Base-by-base conservation (phyloP, 768 basidiomycete species). In the Tubosaeta brunneosetosa region DNA sequence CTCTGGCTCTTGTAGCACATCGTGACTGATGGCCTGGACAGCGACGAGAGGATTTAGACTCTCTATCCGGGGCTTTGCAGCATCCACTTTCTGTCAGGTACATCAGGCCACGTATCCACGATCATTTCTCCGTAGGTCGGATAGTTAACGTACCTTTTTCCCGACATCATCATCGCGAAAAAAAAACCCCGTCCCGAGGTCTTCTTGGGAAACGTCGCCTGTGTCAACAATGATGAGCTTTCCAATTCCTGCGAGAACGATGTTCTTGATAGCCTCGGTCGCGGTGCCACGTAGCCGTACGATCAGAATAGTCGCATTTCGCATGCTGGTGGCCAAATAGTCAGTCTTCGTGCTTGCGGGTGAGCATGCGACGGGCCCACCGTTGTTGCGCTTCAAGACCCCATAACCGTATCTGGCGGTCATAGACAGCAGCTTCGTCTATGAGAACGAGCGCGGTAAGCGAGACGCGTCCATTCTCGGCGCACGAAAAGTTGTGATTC, bases 371-470 rank as follows among this genome's bases (percentile, higher is more conserved):
- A 32, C 4, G 34, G 56, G 62, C 74, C 55, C 60, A 91, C 94
- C 88, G 81, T 72, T 97, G 92, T 68, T 99, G 97, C 33, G 97
- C 97, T 68, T 97, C 97, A 38, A 97, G 82, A 42, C 97, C 97
- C 97, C 97, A 99, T 60, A 97, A 73, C 29, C 95, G 84, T 75
- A 98, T 97, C 70, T 98, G 94, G 26, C 95, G 85, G 69, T 98
- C 97, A 69, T 98, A 97, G 25, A 97, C 79, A 13, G 88, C 91
- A n/a, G 82, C 84, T 59, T 86, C 80, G 62, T 82, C 80, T 82
- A 52, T 40, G 14, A 40, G 31, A 36, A 44, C 16, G 33, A 22
- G 19, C 43, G 13, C 29, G 9, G 22, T 29, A 45, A 32, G 48
- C 36, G 16, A 31, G 50, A 51, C 36, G 40, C 32, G 48, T 48